phyloP scores from a whole-genome alignment of 306 rosid species.

The Abrus pulchellus region DNA sequence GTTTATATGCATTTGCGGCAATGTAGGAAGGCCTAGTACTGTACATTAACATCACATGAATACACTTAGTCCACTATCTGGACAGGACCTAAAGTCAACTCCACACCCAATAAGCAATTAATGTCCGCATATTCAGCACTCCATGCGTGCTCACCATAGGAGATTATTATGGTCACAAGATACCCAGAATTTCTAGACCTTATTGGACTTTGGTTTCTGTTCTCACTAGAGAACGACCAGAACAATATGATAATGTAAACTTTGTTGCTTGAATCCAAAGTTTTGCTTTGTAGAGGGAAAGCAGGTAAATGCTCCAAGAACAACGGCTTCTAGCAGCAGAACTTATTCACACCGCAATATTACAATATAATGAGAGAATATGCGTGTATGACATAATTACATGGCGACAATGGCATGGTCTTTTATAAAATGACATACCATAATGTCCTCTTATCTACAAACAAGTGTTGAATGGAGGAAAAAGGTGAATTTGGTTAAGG shows the following conservation, averaged over 20 bases:
- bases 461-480: neutral
- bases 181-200: too few relatives aligned
- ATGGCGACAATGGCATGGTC: neutral
- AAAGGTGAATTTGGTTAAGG: neutral
- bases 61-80: too few relatives aligned
- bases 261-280: conserved; percentile 34
- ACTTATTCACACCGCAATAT: neutral
- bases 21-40: too few relatives aligned
- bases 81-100: too few relatives aligned
- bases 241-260: neutral
- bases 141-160: too few relatives aligned
- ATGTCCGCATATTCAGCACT: too few relatives aligned
- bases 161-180: too few relatives aligned
- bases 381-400: neutral
- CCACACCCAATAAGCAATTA: too few relatives aligned
- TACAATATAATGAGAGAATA: neutral
- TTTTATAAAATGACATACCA: neutral
- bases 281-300: neutral
- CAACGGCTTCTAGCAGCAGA: conserved; percentile 5
- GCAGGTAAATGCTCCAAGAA: neutral
- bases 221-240: too few relatives aligned
- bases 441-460: neutral
- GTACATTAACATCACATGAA: too few relatives aligned
- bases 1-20: too few relatives aligned
- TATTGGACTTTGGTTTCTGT: too few relatives aligned